Evolutionary conservation across 768 basidiomycete genomes (phyloP).

Genomic region (Tubosaeta sp.): DNA sequence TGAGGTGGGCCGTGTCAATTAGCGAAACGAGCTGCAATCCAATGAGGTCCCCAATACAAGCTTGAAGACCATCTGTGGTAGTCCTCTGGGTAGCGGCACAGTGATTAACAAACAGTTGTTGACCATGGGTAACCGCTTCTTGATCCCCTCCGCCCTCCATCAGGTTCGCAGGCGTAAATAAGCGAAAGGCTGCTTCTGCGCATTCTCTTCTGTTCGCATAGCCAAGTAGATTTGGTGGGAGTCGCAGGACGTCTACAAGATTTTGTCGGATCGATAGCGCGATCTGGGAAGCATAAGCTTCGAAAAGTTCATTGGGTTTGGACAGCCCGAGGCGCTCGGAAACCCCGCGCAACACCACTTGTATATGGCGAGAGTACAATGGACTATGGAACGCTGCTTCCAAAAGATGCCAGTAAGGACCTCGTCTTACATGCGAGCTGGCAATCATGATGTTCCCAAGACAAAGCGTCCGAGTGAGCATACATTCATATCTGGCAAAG

Average conservation of each 20-base stretch:
- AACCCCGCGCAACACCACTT: constrained; percentile 56
- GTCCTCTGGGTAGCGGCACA: constrained; percentile 57
- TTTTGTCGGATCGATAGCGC: constrained; percentile 58
- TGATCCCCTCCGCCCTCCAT: constrained; percentile 35
- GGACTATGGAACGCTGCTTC: constrained; percentile 49
- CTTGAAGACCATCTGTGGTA: constrained; percentile 45
- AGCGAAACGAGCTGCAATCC: constrained; percentile 54
- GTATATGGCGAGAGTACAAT: constrained; percentile 31
- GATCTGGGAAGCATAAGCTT: constrained; percentile 73
- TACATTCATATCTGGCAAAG: constrained; percentile 59
- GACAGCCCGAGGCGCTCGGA: constrained; percentile 64
- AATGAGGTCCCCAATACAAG: constrained; percentile 68
- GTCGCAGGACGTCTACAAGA: constrained; percentile 47
- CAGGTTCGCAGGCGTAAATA: constrained; percentile 66
- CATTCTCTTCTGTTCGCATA: constrained; percentile 64
- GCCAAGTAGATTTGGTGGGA: constrained; percentile 75
- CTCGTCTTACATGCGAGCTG: constrained; percentile 71
- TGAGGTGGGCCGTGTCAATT: constrained; percentile 32
- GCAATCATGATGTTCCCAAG: constrained; percentile 77
- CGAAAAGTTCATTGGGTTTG: constrained; percentile 61
- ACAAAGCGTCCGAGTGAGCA: constrained; percentile 67
- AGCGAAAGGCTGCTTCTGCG: constrained; percentile 60
- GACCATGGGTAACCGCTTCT: constrained; percentile 35
- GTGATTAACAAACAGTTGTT: constrained; percentile 51
- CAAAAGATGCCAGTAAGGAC: constrained; percentile 84